These are phyloP conservation scores for Macroventuria anomochaeta DNA, from an alignment of 2,329 filamentous ascomycete genomes.

Conservation along the genomic window DNA sequence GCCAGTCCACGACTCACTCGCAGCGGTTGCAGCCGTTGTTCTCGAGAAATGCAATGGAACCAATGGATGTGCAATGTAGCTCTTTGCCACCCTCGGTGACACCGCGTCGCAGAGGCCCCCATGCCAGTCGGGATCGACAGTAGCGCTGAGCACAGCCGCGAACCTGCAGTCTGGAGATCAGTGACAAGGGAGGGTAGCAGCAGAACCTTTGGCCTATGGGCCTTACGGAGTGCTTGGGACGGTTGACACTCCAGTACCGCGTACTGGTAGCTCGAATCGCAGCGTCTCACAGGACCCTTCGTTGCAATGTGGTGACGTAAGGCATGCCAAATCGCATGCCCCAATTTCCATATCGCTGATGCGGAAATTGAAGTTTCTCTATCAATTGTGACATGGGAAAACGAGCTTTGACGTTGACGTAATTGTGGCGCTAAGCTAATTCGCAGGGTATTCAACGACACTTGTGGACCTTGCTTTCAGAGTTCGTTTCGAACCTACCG, in stretches of 20 bases:
- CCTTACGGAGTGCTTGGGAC: neutral
- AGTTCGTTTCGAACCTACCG: neutral
- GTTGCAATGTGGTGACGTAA: neutral
- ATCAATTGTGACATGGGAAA: constrained; percentile 23
- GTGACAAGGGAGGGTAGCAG: constrained; percentile 8
- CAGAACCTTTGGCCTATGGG: neutral
- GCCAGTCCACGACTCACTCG: constrained; percentile 15
- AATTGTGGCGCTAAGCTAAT: constrained; percentile 22
- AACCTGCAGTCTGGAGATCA: constrained; percentile 17
- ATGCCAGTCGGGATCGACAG: constrained; percentile 19
- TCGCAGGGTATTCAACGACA: constrained; percentile 1
- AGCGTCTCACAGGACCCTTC: neutral
- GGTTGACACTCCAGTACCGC: neutral
- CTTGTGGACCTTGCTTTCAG: neutral
- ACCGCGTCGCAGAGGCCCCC: constrained; percentile 9
- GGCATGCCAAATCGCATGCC: constrained; percentile 12
- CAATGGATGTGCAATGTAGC: constrained; percentile 16
- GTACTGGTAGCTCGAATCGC: neutral
- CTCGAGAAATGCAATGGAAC: constrained; percentile 15
- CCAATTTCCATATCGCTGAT: constrained; percentile 20
- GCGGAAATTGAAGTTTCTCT: constrained; percentile 19
- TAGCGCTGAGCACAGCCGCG: constrained; percentile 17
- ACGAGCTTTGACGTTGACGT: constrained; percentile 25
- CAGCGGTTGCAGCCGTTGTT: constrained; percentile 26
- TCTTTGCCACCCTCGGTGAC: constrained; percentile 20